A percentile compares a stretch with the other conserved stretches of the same genome.
phyloP scores from a whole-genome alignment of 805 yeast species.

The Hanseniaspora lachancei region DNA sequence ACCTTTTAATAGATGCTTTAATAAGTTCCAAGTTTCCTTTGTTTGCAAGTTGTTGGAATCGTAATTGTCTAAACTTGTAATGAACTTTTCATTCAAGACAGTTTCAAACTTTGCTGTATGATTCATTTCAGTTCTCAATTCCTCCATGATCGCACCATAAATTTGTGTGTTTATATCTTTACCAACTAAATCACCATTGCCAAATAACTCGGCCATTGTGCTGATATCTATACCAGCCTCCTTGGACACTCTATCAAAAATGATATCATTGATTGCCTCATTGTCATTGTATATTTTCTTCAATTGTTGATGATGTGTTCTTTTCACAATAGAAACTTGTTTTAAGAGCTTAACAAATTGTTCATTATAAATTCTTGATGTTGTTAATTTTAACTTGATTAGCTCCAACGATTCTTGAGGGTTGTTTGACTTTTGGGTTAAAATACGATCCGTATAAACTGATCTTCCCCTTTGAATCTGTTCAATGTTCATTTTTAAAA shows the following conservation, averaged over 20 bases:
- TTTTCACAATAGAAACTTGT: slow-evolving; percentile 38
- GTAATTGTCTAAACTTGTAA: slow-evolving; percentile 41
- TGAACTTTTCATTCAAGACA: slow-evolving; percentile 38
- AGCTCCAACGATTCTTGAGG: slow-evolving; percentile 31
- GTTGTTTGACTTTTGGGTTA: slow-evolving; percentile 39
- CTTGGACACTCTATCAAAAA: slow-evolving; percentile 27
- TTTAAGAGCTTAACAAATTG: slow-evolving; percentile 51
- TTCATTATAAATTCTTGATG: slow-evolving; percentile 43
- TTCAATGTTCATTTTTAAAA: not conserved
- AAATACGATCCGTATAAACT: slow-evolving; percentile 30
- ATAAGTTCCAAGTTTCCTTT: slow-evolving; percentile 40
- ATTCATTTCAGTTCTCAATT: slow-evolving; percentile 34
- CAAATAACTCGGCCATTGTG: slow-evolving; percentile 34
- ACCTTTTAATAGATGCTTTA: slow-evolving; percentile 33
- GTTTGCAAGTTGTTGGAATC: slow-evolving; percentile 42
- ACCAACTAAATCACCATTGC: slow-evolving; percentile 33
- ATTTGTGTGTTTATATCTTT: slow-evolving; percentile 16
- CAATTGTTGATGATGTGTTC: slow-evolving; percentile 37
- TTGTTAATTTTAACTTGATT: slow-evolving; percentile 42
- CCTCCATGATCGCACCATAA: slow-evolving; percentile 34
- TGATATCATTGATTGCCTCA: slow-evolving; percentile 26
- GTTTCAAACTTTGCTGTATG: slow-evolving; percentile 36
- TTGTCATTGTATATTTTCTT: slow-evolving; percentile 26
- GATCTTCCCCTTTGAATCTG: slow-evolving; percentile 22
- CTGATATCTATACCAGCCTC: slow-evolving; percentile 35